A percentile compares a stretch with the other conserved stretches of the same genome.
These are phyloP conservation scores for Phaeosphaeria sp. DNA, from an alignment of 2,329 filamentous ascomycete genomes.

Conservation along the genomic window DNA sequence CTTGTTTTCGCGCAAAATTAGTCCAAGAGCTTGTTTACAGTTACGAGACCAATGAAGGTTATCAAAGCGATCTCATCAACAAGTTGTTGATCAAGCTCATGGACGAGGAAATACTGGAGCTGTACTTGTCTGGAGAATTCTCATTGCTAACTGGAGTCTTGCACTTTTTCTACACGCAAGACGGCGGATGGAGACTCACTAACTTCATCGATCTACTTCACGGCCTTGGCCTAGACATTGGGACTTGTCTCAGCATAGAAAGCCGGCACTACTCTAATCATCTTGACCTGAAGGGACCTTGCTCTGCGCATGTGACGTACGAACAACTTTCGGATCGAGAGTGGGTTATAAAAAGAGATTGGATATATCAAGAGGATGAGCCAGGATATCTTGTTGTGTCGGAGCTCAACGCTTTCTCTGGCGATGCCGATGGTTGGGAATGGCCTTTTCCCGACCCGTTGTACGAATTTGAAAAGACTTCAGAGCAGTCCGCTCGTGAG, in stretches of 20 bases:
- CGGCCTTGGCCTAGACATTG: neutral
- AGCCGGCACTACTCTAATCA: too few species aligned
- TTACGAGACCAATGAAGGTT: neutral
- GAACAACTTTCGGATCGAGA: neutral
- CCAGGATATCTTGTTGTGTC: conserved; percentile 9
- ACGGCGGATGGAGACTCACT: neutral
- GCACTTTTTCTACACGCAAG: neutral
- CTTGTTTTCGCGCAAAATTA: neutral
- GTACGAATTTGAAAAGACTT: too few species aligned
- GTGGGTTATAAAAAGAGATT: conserved; percentile 11
- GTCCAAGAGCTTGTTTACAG: neutral
- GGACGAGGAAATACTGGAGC: neutral
- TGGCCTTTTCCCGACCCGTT: neutral
- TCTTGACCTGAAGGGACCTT: too few species aligned
- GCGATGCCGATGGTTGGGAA: too few species aligned
- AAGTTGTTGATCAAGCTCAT: neutral
- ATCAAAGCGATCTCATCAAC: neutral
- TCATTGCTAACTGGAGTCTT: neutral
- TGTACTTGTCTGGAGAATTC: neutral
- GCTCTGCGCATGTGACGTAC: too few species aligned
- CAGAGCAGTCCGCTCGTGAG: neutral
- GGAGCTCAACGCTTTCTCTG: conserved; percentile 2
- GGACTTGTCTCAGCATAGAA: neutral
- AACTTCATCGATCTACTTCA: neutral
- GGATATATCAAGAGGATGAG: neutral